Evolutionary conservation across 2,329 filamentous ascomycete genomes (phyloP), one percentile per base, ranked within the genome.

Genomic region (Colletotrichum filicis): DNA sequence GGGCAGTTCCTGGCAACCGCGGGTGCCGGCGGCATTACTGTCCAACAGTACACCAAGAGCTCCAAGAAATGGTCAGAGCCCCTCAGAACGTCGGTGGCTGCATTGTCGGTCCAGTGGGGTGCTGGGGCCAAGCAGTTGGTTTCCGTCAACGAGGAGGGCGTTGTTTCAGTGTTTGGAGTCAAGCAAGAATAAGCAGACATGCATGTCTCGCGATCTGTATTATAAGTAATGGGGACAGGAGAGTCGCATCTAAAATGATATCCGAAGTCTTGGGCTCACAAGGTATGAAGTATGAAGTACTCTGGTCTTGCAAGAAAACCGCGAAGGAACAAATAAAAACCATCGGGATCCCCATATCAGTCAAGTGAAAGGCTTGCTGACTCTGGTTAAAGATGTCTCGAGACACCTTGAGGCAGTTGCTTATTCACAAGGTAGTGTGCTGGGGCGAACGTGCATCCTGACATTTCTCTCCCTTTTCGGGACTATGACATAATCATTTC

Each of bases 11-110:
- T 99, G 66, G 94, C 95, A 30, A 93, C 93, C 14, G 94, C 91
- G 4, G 96, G 96, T 7, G 88, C 92, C 4, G 91, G 92, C 57
- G 95, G 95, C 32, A 86, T 98, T 59, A 94, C 93, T 5, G 94
- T 99, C 53, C 94, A 97, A 82, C 93, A 97, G 79, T 99, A 97
- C 83, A 89, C 90, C 75, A 99, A 98, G 88, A 87, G 91, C 65
- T 89, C 91, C 74, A 99, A 98, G 89, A 88, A 89, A 71, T 99
- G 97, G 97, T 93, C 92, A 57, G 95, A 98, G 86, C 92, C 94
- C 11, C 86, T 98, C 76, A 90, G 93, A 78, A 94, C 90, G 80
- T 94, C 93, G 3, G 89, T 95, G 28, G 89, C 93, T 19, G 92
- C 93, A 0, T 90, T 92, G 35, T 91, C 92, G 24, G 87, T 97